These are phyloP conservation scores for Coriolopsis trogii DNA, from an alignment of 1,284 basidiomycete species.

Conservation along the genomic window DNA sequence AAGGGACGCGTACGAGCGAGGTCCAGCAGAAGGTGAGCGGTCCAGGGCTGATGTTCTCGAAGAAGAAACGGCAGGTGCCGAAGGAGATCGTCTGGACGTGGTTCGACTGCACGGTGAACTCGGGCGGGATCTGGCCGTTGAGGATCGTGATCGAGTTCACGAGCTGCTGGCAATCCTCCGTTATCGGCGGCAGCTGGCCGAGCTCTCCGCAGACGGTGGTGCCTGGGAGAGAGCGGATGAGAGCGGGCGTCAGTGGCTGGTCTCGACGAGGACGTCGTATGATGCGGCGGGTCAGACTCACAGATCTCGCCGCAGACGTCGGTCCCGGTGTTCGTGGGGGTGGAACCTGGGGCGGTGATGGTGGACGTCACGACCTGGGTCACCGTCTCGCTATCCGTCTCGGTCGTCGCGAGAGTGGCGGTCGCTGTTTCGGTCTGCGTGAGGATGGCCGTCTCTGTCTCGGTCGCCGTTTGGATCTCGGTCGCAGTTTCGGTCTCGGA, in stretches of 20 bases:
- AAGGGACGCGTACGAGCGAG: constrained; percentile 15
- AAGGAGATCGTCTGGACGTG: constrained; percentile 28
- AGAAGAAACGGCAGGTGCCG: constrained; percentile 31
- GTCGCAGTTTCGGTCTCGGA: constrained; percentile 6
- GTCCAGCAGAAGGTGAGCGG: constrained; percentile 25
- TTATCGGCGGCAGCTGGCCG: constrained; percentile 29
- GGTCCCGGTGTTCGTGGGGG: constrained; percentile 11
- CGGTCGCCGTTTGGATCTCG: constrained; percentile 5
- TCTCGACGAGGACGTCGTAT: background rate
- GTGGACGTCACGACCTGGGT: constrained; percentile 2
- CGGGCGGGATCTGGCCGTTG: constrained; percentile 23
- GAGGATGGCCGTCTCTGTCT: constrained; percentile 4
- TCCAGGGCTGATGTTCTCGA: constrained; percentile 24
- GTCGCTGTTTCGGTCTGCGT: constrained; percentile 13
- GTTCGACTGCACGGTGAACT: constrained; percentile 22
- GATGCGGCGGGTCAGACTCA: constrained; percentile 17
- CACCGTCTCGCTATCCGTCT: constrained; percentile 2
- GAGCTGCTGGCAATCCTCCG: constrained; percentile 31
- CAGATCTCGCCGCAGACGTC: constrained; percentile 28
- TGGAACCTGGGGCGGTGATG: background rate
- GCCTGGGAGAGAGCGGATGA: constrained; percentile 6
- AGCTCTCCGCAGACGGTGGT: constrained; percentile 23
- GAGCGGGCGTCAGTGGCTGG: background rate
- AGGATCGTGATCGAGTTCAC: constrained; percentile 31
- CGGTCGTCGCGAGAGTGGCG: no score